Evolutionary conservation across 805 yeast genomes (phyloP).

Genomic region (Starmerella vaccinii): DNA sequence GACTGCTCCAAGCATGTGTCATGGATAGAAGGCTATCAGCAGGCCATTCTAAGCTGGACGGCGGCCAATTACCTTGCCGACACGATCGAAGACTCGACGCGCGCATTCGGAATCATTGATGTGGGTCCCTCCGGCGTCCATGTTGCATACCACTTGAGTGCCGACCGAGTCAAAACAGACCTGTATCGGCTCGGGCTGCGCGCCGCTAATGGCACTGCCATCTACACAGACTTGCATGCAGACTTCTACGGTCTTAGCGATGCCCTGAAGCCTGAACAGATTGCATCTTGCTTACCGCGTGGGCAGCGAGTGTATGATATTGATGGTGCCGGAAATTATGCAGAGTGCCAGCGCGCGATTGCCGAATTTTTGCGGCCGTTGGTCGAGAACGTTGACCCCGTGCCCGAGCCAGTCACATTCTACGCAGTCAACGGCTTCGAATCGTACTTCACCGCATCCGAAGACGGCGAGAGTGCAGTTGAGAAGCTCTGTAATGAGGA

Average conservation of each 20-base stretch:
- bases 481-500: background rate
- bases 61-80: slow-evolving; percentile 37
- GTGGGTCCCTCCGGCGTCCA: slow-evolving; percentile 8
- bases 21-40: slow-evolving; percentile 53
- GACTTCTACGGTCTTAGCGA: slow-evolving; percentile 9
- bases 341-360: slow-evolving; percentile 39
- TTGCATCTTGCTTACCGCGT: slow-evolving; percentile 11
- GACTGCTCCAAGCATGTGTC: slow-evolving; percentile 52
- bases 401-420: background rate
- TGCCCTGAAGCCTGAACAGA: background rate
- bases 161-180: slow-evolving; percentile 3
- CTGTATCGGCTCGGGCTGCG: slow-evolving; percentile 12
- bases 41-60: slow-evolving; percentile 61
- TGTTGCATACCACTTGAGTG: slow-evolving; percentile 1
- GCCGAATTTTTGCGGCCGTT: slow-evolving; percentile 35
- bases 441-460: background rate
- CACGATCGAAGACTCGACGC: background rate
- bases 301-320: background rate
- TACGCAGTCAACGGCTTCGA: background rate
- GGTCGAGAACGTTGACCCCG: slow-evolving; percentile 38
- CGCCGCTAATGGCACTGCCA: background rate
- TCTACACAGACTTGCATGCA: slow-evolving; percentile 11
- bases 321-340: slow-evolving; percentile 44
- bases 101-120: slow-evolving; percentile 11
- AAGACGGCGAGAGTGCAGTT: background rate